Evolutionary conservation across 2,329 filamentous ascomycete species (phyloP), one percentile per base, ranked within the genome.

Genomic region (Aureobasidium melanogenum): DNA sequence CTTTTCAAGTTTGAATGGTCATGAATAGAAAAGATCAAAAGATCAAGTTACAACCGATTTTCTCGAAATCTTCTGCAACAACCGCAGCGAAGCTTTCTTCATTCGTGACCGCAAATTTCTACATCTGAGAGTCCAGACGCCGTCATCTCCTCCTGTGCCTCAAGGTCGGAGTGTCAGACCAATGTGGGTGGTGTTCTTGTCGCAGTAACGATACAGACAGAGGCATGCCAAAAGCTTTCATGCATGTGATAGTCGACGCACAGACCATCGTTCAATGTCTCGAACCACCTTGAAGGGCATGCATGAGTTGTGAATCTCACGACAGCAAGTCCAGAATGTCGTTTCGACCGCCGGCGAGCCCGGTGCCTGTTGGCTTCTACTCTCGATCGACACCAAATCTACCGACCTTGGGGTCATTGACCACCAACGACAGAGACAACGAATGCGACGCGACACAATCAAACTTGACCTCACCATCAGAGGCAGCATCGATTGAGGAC

Each of bases 381-480:
- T 79, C 77, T 36, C 75, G 75, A 61, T 79, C 77, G 0, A 79
- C 77, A 2, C 77, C 78, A 5, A 78, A 79, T 60, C 69, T 79
- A 1, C 73, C 77, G 1, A 77, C 76, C 0, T 65, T 76, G n/a
- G 36, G 54, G 38, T 57, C 54, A 36, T 28, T 57, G 41, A 57
- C 41, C 5, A 57, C 67, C 65, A 52, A 71, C 73, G 3, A 69
- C 75, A 8, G 63, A 68, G 38, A 56, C 17, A 28, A 34, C 67
- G 50, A 41, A 64, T 47, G 71, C 74, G 3, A 69, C 76, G 12
- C 63, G 67, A 32, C 62, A 36, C 61, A 64, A 8, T 68, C 68
- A 47, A 68, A 66, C 52, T 65, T 69, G 47, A 70, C 69, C 17
- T 72, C 70, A 10, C 71, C 74, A n/a, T 75, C 73, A 0, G 75